Conservation (phyloP, 495 filamentous ascomycete genomes). For the Aspergillus indologenus region DNA sequence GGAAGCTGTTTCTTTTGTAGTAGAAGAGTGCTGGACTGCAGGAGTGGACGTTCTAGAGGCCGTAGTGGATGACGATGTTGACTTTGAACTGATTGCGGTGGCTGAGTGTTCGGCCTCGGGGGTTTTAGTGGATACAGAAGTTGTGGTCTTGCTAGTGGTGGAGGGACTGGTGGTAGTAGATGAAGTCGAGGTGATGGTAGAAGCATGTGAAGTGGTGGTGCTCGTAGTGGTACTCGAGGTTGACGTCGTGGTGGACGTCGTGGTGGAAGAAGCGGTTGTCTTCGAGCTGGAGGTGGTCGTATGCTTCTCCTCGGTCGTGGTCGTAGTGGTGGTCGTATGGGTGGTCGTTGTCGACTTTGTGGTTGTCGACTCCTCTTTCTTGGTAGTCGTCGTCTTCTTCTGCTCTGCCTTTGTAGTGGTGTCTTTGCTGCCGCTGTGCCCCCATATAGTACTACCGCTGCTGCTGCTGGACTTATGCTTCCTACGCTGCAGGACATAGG, state of each 20-base stretch:
- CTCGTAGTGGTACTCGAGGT: too few relatives aligned
- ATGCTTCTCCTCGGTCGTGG: background rate
- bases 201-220: background rate
- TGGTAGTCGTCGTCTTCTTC: background rate
- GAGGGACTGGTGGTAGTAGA: background rate
- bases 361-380: background rate
- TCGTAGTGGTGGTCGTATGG: background rate
- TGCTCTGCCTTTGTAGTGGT: background rate
- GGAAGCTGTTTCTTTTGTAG: background rate
- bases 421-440: background rate
- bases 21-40: background rate
- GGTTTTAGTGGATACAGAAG: background rate
- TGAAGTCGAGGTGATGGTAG: background rate
- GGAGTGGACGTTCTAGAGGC: background rate
- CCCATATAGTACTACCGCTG: background rate
- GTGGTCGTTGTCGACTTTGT: background rate
- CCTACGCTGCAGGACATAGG: background rate
- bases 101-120: background rate
- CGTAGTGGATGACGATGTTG: background rate
- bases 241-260: background rate
- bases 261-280: background rate
- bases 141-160: background rate
- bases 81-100: background rate
- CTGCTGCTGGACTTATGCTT: background rate
- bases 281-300: background rate